phyloP scores from a whole-genome alignment of 176 grass and related monocot species.

The Aegilops speltoides region DNA sequence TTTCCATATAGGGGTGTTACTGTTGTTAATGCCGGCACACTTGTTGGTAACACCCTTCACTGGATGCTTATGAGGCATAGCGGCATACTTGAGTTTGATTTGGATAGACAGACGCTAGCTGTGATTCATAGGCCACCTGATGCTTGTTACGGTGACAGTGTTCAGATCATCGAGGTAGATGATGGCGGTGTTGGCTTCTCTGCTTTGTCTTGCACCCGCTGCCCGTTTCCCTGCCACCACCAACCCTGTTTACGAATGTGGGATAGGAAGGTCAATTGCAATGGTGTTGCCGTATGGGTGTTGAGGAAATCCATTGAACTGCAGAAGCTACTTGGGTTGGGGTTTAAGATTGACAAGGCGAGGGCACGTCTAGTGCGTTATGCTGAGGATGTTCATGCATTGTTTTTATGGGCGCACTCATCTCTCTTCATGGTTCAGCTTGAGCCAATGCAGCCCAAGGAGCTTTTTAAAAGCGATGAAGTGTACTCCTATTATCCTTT shows the following conservation, averaged over 20 bases:
- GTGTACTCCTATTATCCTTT: no score
- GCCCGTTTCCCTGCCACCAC: no score
- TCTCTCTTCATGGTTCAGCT: background rate
- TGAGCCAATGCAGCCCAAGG: background rate
- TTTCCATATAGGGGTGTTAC: background rate
- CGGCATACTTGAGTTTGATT: background rate
- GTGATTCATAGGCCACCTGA: background rate
- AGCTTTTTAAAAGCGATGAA: no score
- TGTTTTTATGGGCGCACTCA: background rate
- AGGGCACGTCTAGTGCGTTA: background rate
- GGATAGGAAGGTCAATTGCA: background rate
- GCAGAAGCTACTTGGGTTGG: background rate
- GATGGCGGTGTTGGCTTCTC: background rate
- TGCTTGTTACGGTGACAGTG: background rate
- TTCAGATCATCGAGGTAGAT: background rate
- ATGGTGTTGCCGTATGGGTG: background rate
- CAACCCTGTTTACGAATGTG: background rate
- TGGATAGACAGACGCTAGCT: background rate
- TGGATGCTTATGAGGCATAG: background rate
- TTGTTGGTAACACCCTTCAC: background rate
- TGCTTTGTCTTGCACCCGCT: background rate
- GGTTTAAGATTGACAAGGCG: background rate
- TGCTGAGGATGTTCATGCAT: background rate
- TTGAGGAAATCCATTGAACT: background rate
- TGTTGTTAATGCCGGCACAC: background rate